These are phyloP conservation scores for Cyclotella kingstonii DNA, from an alignment of 108 stramenopile species.

Conservation along the genomic window DNA sequence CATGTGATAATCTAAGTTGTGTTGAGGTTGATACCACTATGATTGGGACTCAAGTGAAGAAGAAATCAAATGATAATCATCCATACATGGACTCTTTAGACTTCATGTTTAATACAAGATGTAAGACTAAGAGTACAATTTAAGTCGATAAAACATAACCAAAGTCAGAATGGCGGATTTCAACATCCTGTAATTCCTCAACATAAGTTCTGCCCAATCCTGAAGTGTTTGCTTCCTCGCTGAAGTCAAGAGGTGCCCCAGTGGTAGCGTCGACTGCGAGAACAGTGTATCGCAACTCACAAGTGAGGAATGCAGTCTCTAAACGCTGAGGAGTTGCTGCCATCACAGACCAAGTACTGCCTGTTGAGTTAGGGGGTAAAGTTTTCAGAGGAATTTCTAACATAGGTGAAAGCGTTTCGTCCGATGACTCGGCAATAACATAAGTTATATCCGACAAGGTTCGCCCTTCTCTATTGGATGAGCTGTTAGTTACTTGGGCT, in stretches of 20 bases:
- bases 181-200: conserved; percentile 87
- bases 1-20: too few species aligned
- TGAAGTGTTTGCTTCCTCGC: conserved; percentile 13
- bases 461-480: conserved; percentile 34
- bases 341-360: conserved; percentile 81
- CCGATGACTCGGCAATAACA: conserved; percentile 91
- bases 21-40: too few species aligned
- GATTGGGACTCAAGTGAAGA: too few species aligned
- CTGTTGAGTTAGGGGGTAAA: conserved; percentile 61
- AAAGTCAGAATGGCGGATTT: conserved; percentile 73
- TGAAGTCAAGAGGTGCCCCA: conserved; percentile 58
- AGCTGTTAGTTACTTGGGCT: conserved; percentile 70
- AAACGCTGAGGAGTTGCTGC: conserved; percentile 73
- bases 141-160: too few species aligned
- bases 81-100: too few species aligned
- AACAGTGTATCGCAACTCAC: conserved; percentile 84
- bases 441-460: conserved; percentile 74
- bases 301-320: conserved; percentile 76
- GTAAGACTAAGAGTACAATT: not conserved
- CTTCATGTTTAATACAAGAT: too few species aligned
- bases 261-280: conserved; percentile 60
- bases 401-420: conserved; percentile 76
- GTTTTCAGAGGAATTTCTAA: conserved; percentile 69
- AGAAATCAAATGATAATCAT: too few species aligned
- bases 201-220: conserved; percentile 64